Conservation (phyloP, 2,329 filamentous ascomycete species). For the Colletotrichum sp. region DNA sequence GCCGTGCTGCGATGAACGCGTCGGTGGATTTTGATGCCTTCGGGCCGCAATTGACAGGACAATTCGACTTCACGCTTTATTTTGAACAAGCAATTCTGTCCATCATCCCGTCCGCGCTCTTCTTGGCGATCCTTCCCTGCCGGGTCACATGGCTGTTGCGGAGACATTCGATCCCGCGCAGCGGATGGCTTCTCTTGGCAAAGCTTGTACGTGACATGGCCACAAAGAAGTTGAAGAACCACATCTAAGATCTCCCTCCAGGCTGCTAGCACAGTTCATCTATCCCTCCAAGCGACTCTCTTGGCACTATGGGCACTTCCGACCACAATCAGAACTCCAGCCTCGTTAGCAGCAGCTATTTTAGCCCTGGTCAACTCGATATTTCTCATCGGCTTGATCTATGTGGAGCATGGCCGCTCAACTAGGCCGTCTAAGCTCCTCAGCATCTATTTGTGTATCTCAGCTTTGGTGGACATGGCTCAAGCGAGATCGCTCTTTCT, state of each 20-base stretch:
- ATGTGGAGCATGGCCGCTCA: constrained; percentile 37
- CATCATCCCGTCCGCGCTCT: constrained; percentile 2
- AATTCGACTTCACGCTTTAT: constrained; percentile 26
- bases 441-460: constrained; percentile 33
- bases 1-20: background rate
- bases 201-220: constrained; percentile 23
- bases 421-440: constrained; percentile 35
- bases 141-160: background rate
- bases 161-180: background rate
- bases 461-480: constrained; percentile 35
- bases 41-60: background rate
- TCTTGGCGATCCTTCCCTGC: background rate
- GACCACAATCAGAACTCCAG: background rate
- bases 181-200: constrained; percentile 16
- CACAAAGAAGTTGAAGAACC: background rate
- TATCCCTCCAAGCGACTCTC: background rate
- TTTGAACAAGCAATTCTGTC: constrained; percentile 25
- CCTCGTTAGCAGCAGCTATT: constrained; percentile 30
- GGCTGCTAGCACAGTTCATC: background rate
- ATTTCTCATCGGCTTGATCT: constrained; percentile 32
- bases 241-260: background rate
- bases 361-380: constrained; percentile 34
- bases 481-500: constrained; percentile 36
- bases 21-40: background rate
- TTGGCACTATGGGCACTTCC: constrained; percentile 6